Evolutionary conservation across 768 basidiomycete genomes (phyloP).

Genomic region (Hirschioporus abietinus): DNA sequence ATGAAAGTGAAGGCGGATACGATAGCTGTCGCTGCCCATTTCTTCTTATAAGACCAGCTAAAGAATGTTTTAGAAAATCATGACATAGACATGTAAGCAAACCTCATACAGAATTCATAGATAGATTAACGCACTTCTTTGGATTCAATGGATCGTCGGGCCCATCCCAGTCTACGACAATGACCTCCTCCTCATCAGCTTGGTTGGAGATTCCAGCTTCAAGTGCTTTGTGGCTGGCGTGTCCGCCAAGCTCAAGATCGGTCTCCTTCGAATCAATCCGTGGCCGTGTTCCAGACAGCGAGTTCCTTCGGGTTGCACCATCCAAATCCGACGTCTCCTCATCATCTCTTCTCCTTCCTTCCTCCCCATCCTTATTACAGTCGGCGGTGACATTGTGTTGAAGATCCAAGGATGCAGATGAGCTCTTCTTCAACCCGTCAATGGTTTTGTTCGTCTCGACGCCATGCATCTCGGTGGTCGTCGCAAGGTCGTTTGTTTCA

Average conservation of each 20-base stretch:
- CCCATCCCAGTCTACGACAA: slow-evolving; percentile 30
- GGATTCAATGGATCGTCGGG: slow-evolving; percentile 31
- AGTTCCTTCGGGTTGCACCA: not conserved
- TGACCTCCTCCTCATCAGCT: slow-evolving; percentile 11
- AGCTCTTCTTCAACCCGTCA: not conserved
- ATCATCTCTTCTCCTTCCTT: not conserved
- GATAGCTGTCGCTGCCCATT: slow-evolving; percentile 60
- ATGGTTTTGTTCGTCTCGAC: not conserved
- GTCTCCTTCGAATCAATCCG: no score
- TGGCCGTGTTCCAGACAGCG: not conserved
- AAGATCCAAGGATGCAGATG: not conserved
- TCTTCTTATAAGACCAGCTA: slow-evolving; percentile 53
- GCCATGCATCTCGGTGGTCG: not conserved
- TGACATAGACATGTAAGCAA: no score
- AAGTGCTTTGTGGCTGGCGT: not conserved
- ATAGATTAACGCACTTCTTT: slow-evolving; percentile 21
- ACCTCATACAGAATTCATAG: no score
- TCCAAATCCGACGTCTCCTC: not conserved
- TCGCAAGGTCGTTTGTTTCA: not conserved
- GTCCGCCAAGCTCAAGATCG: not conserved
- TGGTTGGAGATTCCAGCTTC: not conserved
- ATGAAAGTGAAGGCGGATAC: slow-evolving; percentile 51
- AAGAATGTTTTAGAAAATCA: no score
- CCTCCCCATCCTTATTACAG: not conserved
- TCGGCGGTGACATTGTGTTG: not conserved